These are phyloP conservation scores for Mimosa bimucronata DNA, from an alignment of 306 rosid species.

Conservation along the genomic window DNA sequence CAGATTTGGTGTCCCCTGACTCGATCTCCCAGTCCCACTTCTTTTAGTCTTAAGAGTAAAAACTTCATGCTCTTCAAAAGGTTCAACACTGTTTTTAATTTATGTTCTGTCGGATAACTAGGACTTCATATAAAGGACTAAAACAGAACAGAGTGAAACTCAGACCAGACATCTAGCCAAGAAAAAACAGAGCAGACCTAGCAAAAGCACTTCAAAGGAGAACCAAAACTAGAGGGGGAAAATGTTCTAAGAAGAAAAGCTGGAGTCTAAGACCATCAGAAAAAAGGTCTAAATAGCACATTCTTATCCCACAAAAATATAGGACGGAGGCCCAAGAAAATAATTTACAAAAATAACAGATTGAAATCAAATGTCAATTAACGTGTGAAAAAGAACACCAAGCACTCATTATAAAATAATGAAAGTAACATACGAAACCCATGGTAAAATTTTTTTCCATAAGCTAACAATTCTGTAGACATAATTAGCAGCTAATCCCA, in stretches of 20 bases:
- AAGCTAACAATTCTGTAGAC: constrained; percentile 17
- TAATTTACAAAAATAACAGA: background rate
- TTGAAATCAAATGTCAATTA: constrained; percentile 1
- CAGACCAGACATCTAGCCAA: background rate
- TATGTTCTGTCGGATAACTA: background rate
- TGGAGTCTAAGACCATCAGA: background rate
- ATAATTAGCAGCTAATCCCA: constrained; percentile 26
- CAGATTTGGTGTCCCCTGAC: too few relatives aligned
- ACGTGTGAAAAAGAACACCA: background rate
- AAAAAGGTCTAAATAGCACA: background rate
- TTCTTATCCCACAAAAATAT: background rate
- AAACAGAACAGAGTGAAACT: background rate
- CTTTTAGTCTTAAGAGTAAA: background rate
- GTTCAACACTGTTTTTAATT: background rate
- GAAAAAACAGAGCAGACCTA: background rate
- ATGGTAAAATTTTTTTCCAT: background rate
- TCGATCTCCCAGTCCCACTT: background rate
- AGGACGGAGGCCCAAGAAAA: background rate
- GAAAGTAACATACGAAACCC: constrained; percentile 17
- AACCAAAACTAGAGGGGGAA: background rate
- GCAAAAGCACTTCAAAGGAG: background rate
- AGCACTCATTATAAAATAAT: constrained; percentile 18
- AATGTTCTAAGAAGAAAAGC: background rate
- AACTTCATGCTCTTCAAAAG: background rate
- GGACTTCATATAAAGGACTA: background rate